These are phyloP conservation scores for Paratinospora sagittata DNA, from an alignment of 164 flowering plant species.

Conservation along the genomic window DNA sequence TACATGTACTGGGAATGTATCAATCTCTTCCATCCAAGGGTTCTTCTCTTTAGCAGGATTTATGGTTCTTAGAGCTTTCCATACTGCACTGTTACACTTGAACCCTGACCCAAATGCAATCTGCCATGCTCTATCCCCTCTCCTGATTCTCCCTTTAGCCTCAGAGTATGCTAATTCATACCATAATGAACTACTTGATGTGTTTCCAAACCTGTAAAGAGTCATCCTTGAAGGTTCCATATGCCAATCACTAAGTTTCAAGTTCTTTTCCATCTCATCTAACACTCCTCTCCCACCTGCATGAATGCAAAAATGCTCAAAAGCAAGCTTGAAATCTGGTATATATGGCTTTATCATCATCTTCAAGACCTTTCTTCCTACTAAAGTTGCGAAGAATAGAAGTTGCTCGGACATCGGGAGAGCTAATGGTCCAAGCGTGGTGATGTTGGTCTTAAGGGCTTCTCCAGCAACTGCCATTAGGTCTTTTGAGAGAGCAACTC, in stretches of 20 bases:
- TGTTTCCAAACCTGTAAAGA: conserved; percentile 18
- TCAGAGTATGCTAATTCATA: conserved; percentile 19
- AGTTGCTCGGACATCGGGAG: conserved; percentile 33
- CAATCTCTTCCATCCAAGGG: conserved; percentile 22
- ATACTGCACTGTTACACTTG: conserved; percentile 20
- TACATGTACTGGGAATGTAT: conserved; percentile 13
- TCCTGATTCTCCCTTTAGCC: conserved; percentile 18
- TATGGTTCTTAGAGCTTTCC: conserved; percentile 14
- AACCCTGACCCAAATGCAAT: conserved; percentile 21
- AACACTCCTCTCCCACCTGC: conserved; percentile 27
- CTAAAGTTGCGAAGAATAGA: conserved; percentile 15
- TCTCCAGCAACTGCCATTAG: conserved; percentile 25
- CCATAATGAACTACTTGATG: conserved; percentile 22
- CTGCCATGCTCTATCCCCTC: conserved; percentile 19
- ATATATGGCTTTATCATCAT: conserved; percentile 20
- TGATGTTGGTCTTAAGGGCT: conserved; percentile 21
- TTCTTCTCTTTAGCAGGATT: conserved; percentile 18
- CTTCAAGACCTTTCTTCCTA: conserved; percentile 15
- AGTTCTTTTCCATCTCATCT: conserved; percentile 22
- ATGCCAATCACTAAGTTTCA: conserved; percentile 17
- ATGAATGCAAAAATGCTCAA: conserved; percentile 28
- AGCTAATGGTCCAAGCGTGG: conserved; percentile 22
- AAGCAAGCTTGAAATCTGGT: conserved; percentile 19
- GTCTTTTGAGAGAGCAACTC: conserved; percentile 29
- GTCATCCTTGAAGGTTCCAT: conserved; percentile 30